These are phyloP conservation scores for Epichloe sp. DNA, from an alignment of 2,329 filamentous ascomycete species.

Conservation along the genomic window DNA sequence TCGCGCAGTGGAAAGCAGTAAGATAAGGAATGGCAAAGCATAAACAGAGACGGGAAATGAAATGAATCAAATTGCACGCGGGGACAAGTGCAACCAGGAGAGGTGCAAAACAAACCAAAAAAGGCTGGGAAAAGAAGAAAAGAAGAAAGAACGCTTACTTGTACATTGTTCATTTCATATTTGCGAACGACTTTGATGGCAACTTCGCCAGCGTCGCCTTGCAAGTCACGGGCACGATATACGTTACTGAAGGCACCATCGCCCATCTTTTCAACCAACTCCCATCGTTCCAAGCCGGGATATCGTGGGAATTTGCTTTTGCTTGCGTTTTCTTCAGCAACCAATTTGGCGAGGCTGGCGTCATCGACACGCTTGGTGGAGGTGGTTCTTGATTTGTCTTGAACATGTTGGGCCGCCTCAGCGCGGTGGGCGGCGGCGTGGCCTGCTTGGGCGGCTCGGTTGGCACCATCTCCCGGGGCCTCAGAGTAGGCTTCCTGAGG, in stretches of 20 bases:
- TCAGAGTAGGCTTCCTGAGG: constrained; percentile 47
- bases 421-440: constrained; percentile 50
- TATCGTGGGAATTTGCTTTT: constrained; percentile 68
- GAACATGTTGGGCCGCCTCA: constrained; percentile 45
- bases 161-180: constrained; percentile 96
- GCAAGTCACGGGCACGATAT: constrained; percentile 70
- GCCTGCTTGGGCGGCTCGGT: constrained; percentile 55
- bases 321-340: constrained; percentile 82
- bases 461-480: constrained; percentile 45
- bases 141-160: constrained; percentile 54
- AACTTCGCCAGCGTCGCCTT: constrained; percentile 62
- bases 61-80: constrained; percentile 2
- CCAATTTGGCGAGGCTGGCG: constrained; percentile 66
- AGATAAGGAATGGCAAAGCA: constrained; percentile 11
- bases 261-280: constrained; percentile 90
- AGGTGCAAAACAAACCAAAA: constrained; percentile 6
- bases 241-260: constrained; percentile 99
- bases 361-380: constrained; percentile 35
- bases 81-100: background rate
- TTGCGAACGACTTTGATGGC: constrained; percentile 99
- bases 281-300: constrained; percentile 48
- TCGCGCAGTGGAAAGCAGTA: constrained; percentile 2
- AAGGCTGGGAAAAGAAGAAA: background rate
- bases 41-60: constrained; percentile 10
- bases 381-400: constrained; percentile 11